A percentile compares a stretch with the other conserved stretches of the same genome.
Conservation (phyloP, 345 rosid genomes). For the Rhizophora apiculata region DNA sequence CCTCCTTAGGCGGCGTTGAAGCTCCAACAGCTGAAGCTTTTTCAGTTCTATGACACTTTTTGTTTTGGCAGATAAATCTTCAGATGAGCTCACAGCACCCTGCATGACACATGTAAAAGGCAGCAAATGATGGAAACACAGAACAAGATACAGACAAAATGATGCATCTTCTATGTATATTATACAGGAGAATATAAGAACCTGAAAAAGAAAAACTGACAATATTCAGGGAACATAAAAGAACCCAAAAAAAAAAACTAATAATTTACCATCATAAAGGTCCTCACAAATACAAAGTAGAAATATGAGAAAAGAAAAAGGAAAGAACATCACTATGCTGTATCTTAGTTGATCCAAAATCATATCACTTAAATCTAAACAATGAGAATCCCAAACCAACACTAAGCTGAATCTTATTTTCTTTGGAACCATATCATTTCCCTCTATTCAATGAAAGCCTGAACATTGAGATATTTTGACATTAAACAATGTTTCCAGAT, state of each 20-base stretch:
- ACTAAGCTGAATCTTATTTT: not conserved
- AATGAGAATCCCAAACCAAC: too few relatives aligned
- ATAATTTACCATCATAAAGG: not conserved
- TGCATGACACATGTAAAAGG: slow-evolving; percentile 24
- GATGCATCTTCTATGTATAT: not conserved
- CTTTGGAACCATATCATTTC: not conserved
- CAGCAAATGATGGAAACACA: not conserved
- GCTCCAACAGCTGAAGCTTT: slow-evolving; percentile 74
- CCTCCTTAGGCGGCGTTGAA: slow-evolving; percentile 81
- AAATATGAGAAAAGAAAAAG: not conserved
- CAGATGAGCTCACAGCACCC: slow-evolving; percentile 76
- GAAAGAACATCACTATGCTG: not conserved
- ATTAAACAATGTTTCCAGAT: too few relatives aligned
- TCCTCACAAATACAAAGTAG: not conserved
- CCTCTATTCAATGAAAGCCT: too few relatives aligned
- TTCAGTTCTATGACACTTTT: slow-evolving; percentile 89
- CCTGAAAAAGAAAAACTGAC: not conserved
- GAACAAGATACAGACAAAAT: slow-evolving; percentile 7
- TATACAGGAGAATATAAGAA: not conserved
- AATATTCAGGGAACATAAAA: not conserved
- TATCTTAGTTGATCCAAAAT: too few relatives aligned
- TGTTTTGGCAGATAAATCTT: slow-evolving; percentile 82
- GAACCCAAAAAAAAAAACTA: not conserved
- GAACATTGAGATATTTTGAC: too few relatives aligned
- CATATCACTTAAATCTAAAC: too few relatives aligned